phyloP scores from a whole-genome alignment of 176 grass and related monocot species.

The Elymus sibiricus region DNA sequence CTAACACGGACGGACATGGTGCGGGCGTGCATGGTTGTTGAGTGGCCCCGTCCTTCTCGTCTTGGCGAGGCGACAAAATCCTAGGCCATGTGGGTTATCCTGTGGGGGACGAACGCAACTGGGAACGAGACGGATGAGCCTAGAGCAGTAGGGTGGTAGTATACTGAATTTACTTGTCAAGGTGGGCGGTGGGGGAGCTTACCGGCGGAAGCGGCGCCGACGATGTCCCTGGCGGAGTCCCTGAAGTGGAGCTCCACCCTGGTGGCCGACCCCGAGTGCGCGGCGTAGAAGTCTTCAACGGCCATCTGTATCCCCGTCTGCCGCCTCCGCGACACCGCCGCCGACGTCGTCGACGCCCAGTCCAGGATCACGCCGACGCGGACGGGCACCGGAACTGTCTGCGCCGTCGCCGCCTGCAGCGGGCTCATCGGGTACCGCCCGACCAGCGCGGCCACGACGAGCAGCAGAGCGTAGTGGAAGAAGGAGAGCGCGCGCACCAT shows the following conservation, averaged over 20 bases:
- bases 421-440: no score
- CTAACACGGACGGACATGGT: no score
- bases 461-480: background rate
- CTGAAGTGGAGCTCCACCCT: conserved; percentile 34
- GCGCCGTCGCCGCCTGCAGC: conserved; percentile 23
- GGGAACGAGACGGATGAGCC: background rate
- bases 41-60: background rate
- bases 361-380: conserved; percentile 59
- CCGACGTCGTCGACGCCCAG: background rate
- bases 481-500: background rate
- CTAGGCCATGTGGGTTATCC: no score
- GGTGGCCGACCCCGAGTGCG: background rate
- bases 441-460: background rate
- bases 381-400: background rate
- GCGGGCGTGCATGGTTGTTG: no score
- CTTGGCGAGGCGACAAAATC: background rate
- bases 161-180: background rate
- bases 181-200: background rate
- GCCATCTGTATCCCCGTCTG: conserved; percentile 43
- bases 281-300: conserved; percentile 60
- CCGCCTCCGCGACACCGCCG: conserved; percentile 17
- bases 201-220: conserved; percentile 58
- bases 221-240: conserved; percentile 32
- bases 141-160: background rate
- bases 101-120: no score